Base-by-base conservation (phyloP, 257 asterid genomes). In the Petunia axillaris region DNA sequence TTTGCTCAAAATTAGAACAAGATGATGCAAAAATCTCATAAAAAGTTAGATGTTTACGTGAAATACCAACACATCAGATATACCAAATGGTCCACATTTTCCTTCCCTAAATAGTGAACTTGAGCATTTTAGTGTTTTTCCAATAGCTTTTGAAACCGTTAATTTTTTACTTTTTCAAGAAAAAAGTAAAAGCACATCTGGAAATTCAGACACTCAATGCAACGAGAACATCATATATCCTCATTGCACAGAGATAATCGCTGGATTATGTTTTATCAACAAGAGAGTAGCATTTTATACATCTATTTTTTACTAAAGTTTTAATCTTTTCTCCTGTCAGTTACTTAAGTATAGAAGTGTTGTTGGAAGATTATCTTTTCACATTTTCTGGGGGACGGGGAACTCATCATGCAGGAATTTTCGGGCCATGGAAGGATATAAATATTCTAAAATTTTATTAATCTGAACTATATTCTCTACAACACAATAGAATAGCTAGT, bases 271-370 rank as follows among this genome's bases (percentile, higher is more conserved):
- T 46, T 46, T 46, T 46, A 46, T 46, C 53, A 46, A 46, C 53
- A 46, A 6, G 1, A 6, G 1, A 46, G 6, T 46, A 46, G 8
- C 53, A 46, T 46, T 46, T 6, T 6, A 8, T 8, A 52, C 57
- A 52, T 11, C 4, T 52, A 14, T 52, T 14, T 52, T 52, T 52
- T 11, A 2, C 57, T 52, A 14, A 52, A 52, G 13, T 52, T 52
- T 52, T 52, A 1, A 52, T 52, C 57, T 14, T 4, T 10, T 52
- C 57, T 52, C 48, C 57, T 55, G 6, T 8, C 53, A 79, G 82
- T 64, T 79, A 79, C 7, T 63, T 25, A 79, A 64, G 65, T 48
- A 64, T 79, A 76, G 82, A 64, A 48, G 76, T 48, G 82, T 76
- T 41, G 64, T 79, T 10, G 82, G 82, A 52, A 79, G 82, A 50